These are phyloP conservation scores for Pseudogymnoascus sp. DNA, from an alignment of 2,329 filamentous ascomycete genomes.

Conservation along the genomic window DNA sequence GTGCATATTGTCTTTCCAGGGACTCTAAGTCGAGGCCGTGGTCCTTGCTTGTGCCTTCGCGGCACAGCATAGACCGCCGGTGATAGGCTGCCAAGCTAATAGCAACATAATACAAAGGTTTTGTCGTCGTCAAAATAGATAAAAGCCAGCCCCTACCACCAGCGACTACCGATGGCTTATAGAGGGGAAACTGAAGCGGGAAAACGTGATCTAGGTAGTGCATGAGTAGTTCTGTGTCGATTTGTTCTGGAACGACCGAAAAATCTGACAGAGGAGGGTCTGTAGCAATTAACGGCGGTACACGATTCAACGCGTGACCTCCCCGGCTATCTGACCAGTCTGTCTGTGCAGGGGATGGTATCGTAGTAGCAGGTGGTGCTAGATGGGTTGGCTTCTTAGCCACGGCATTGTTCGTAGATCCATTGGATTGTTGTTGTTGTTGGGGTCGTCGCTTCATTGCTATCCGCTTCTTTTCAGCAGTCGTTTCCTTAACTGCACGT, in stretches of 20 bases:
- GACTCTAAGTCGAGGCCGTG: neutral
- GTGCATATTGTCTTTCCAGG: constrained; percentile 23
- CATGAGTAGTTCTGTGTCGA: constrained; percentile 37
- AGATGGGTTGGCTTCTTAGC: neutral
- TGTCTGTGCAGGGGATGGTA: neutral
- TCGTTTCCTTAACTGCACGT: constrained; percentile 46
- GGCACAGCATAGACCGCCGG: constrained; percentile 39
- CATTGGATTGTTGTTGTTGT: neutral
- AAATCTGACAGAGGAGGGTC: neutral
- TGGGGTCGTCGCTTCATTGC: constrained; percentile 7
- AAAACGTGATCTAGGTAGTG: constrained; percentile 56
- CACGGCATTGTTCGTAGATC: neutral
- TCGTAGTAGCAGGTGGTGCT: neutral
- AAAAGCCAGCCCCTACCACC: constrained; percentile 55
- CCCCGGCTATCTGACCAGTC: neutral
- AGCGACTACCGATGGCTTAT: constrained; percentile 45
- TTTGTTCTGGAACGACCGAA: neutral
- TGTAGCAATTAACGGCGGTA: neutral
- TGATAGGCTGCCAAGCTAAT: constrained; percentile 51
- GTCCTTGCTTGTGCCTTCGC: constrained; percentile 19
- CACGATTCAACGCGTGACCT: neutral
- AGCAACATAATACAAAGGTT: constrained; percentile 48
- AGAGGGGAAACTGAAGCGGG: constrained; percentile 56
- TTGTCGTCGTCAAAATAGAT: constrained; percentile 48
- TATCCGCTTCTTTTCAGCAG: constrained; percentile 28